These are phyloP conservation scores for Limonium bicolor DNA, from an alignment of 148 eudicot species.

Conservation along the genomic window DNA sequence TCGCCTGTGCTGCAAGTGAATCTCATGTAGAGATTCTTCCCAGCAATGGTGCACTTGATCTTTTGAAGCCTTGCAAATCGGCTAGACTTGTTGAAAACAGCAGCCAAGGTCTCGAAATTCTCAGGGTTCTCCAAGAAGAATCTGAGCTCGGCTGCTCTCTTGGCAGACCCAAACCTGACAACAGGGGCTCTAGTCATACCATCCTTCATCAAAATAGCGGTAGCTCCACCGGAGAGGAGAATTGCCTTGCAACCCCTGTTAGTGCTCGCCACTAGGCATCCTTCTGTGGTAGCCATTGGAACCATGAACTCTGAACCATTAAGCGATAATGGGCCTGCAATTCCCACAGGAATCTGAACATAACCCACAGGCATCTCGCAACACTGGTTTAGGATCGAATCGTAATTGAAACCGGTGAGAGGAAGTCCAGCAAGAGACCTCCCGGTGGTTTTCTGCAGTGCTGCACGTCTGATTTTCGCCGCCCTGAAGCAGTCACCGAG, in stretches of 20 bases:
- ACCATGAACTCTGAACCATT: slow-evolving; percentile 51
- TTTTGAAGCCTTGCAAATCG: slow-evolving; percentile 60
- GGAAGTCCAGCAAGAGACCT: slow-evolving; percentile 39
- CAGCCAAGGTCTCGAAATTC: slow-evolving; percentile 40
- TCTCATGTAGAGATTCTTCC: slow-evolving; percentile 66
- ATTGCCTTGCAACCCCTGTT: slow-evolving; percentile 77
- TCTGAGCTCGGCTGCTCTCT: slow-evolving; percentile 51
- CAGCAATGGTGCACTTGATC: slow-evolving; percentile 55
- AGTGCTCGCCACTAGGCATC: slow-evolving; percentile 62
- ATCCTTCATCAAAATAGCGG: slow-evolving; percentile 36
- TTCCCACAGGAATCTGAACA: slow-evolving; percentile 66
- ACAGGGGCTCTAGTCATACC: slow-evolving; percentile 79
- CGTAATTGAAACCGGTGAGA: slow-evolving; percentile 41
- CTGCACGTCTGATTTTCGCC: slow-evolving; percentile 40
- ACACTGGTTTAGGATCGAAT: slow-evolving; percentile 63
- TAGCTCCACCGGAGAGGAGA: slow-evolving; percentile 45
- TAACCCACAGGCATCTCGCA: slow-evolving; percentile 80
- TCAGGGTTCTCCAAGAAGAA: slow-evolving; percentile 48
- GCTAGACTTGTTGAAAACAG: slow-evolving; percentile 54
- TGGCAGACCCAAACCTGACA: slow-evolving; percentile 48
- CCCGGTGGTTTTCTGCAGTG: slow-evolving; percentile 41
- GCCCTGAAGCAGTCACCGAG: slow-evolving; percentile 47
- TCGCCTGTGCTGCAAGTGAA: slow-evolving; percentile 75
- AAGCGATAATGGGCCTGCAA: slow-evolving; percentile 53
- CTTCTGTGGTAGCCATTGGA: slow-evolving; percentile 86